phyloP scores from a whole-genome alignment of 139 green algal species.

The Zygnema cylindricum region DNA sequence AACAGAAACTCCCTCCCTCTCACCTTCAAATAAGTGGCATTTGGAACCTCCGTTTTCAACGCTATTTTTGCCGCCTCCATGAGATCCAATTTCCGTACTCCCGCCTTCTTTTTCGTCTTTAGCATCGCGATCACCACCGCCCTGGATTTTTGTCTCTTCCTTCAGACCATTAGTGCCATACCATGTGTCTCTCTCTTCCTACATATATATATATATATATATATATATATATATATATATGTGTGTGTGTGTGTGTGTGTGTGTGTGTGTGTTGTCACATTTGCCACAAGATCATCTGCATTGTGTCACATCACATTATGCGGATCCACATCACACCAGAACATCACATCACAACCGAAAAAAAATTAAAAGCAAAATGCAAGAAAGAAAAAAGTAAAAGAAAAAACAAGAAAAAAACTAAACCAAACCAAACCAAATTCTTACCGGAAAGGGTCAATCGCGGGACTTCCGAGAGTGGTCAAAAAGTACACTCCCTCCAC shows the following conservation, averaged over 20 bases:
- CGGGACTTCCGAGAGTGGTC: conserved; percentile 35
- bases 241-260: neutral
- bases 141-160: neutral
- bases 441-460: conserved; percentile 55
- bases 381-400: too few relatives aligned
- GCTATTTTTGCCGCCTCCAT: conserved; percentile 58
- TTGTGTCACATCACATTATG: too few relatives aligned
- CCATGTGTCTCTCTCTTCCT: too few relatives aligned
- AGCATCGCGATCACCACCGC: conserved; percentile 56
- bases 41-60: conserved; percentile 45
- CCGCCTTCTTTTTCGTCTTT: conserved; percentile 21
- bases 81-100: conserved; percentile 50
- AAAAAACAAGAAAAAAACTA: too few relatives aligned
- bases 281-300: too few relatives aligned
- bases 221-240: neutral
- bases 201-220: neutral
- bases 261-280: neutral
- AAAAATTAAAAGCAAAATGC: too few relatives aligned
- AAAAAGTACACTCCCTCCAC: conserved; percentile 57
- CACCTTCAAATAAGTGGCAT: conserved; percentile 45
- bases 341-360: too few relatives aligned
- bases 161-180: too few relatives aligned
- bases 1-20: too few relatives aligned
- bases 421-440: too few relatives aligned
- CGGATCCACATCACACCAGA: too few relatives aligned